phyloP scores from a whole-genome alignment of 2,329 filamentous ascomycete genomes.

The Lachnellula occidentalis region DNA sequence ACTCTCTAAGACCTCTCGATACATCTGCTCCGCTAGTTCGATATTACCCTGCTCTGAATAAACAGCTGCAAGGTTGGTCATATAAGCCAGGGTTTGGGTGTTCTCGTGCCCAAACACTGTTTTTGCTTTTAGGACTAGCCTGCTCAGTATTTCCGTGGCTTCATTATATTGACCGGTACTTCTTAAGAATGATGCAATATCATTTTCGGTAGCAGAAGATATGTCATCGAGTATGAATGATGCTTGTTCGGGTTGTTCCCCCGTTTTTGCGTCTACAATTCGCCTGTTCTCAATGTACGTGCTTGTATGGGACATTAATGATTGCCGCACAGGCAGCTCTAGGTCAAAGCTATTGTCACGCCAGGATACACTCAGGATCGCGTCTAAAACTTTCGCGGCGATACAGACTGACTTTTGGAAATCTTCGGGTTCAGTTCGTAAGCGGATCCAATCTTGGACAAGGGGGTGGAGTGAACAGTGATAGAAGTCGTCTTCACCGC shows the following conservation, averaged over 20 bases:
- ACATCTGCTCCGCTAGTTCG: background rate
- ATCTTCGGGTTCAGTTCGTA: constrained; percentile 8
- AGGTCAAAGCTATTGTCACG: constrained; percentile 1
- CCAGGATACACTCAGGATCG: background rate
- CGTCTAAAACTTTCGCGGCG: constrained; percentile 2
- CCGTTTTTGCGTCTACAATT: background rate
- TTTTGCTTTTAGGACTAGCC: background rate
- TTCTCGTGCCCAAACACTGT: constrained; percentile 14
- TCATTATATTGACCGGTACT: constrained; percentile 3
- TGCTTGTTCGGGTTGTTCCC: background rate
- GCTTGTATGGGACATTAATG: constrained; percentile 9
- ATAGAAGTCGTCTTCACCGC: constrained; percentile 6
- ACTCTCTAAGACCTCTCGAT: background rate
- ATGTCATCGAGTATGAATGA: background rate
- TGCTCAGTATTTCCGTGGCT: background rate
- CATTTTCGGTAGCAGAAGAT: background rate
- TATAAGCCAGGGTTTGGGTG: constrained; percentile 1
- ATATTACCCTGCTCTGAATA: background rate
- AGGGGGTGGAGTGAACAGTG: constrained; percentile 22
- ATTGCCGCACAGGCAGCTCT: background rate
- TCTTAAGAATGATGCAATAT: background rate
- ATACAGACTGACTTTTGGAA: constrained; percentile 2
- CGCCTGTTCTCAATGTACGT: constrained; percentile 4
- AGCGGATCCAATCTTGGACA: constrained; percentile 21
- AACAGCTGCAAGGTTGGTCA: background rate